Evolutionary conservation across 228 moss, liverwort and hornwort species (phyloP).

Genomic region (Sphagnum magellanicum): DNA sequence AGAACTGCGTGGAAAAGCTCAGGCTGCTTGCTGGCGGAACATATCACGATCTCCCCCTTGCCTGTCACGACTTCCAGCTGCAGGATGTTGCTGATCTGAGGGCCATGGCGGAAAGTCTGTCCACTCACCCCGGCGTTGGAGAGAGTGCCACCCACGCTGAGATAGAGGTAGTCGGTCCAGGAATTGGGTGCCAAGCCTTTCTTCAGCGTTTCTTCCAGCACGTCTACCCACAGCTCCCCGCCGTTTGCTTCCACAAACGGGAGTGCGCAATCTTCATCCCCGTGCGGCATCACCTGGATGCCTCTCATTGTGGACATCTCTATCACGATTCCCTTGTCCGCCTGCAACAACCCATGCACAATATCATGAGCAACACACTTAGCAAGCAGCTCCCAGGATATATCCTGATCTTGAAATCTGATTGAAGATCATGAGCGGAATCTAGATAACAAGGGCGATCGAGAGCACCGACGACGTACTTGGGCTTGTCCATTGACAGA

Average conservation of each 20-base stretch:
- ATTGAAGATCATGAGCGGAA: too few species aligned
- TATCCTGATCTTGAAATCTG: too few species aligned
- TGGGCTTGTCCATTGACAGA: conserved; percentile 63
- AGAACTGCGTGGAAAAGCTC: conserved; percentile 69
- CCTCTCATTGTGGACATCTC: conserved; percentile 38
- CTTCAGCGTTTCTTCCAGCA: conserved; percentile 47
- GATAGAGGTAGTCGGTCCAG: conserved; percentile 87
- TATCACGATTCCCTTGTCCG: conserved; percentile 38
- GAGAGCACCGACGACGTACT: conserved; percentile 4
- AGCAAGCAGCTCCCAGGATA: too few species aligned
- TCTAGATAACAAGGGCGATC: too few species aligned
- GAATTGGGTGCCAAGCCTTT: conserved; percentile 65
- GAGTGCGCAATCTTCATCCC: conserved; percentile 6
- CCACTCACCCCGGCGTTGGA: conserved; percentile 94
- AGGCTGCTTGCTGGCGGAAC: conserved; percentile 38
- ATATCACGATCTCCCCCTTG: conserved; percentile 51
- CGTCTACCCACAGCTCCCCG: conserved; percentile 79
- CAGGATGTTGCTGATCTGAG: conserved; percentile 78
- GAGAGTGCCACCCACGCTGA: conserved; percentile 80
- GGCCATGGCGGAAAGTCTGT: conserved; percentile 79
- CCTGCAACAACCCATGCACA: conserved; percentile 8
- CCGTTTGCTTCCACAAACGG: conserved; percentile 67
- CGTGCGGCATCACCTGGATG: conserved; percentile 33
- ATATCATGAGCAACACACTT: too few species aligned
- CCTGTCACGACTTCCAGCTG: conserved; percentile 77